phyloP scores from a whole-genome alignment of 495 filamentous ascomycete species.

The Penicillium bialowiezense region DNA sequence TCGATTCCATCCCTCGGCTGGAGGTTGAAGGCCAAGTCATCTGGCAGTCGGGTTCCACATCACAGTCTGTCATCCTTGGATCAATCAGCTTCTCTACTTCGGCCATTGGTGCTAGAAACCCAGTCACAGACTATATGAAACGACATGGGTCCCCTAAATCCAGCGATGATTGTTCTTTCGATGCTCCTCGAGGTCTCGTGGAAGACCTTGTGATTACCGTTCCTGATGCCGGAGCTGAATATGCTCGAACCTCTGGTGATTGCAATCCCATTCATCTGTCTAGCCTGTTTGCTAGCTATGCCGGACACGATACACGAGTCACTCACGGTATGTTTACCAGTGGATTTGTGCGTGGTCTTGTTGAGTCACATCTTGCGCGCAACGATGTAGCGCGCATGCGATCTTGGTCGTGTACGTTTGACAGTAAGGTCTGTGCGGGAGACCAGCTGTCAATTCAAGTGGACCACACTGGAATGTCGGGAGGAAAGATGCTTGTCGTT shows the following conservation, averaged over 20 bases:
- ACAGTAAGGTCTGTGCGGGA: constrained; percentile 34
- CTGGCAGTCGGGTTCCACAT: background rate
- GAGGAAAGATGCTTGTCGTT: constrained; percentile 30
- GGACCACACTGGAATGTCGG: constrained; percentile 33
- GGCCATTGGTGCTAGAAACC: constrained; percentile 1
- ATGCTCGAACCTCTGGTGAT: constrained; percentile 30
- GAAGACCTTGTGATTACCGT: background rate
- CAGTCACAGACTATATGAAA: constrained; percentile 32
- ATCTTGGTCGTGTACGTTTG: constrained; percentile 26
- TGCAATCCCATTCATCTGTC: constrained; percentile 40
- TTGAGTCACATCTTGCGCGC: constrained; percentile 18
- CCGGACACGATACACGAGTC: constrained; percentile 29
- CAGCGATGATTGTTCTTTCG: background rate
- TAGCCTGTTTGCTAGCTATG: constrained; percentile 24
- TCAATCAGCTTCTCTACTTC: background rate
- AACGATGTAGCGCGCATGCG: constrained; percentile 18
- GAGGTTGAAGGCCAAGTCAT: background rate
- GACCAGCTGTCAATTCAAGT: constrained; percentile 31
- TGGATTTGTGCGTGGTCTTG: constrained; percentile 12
- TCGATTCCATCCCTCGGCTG: background rate
- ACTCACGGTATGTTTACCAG: constrained; percentile 38
- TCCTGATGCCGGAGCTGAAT: constrained; percentile 29
- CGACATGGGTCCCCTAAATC: constrained; percentile 15
- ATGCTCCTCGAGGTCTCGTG: background rate
- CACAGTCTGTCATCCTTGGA: background rate